Base-by-base conservation (phyloP, 139 green algal genomes). In the Chlorella vulgaris region DNA sequence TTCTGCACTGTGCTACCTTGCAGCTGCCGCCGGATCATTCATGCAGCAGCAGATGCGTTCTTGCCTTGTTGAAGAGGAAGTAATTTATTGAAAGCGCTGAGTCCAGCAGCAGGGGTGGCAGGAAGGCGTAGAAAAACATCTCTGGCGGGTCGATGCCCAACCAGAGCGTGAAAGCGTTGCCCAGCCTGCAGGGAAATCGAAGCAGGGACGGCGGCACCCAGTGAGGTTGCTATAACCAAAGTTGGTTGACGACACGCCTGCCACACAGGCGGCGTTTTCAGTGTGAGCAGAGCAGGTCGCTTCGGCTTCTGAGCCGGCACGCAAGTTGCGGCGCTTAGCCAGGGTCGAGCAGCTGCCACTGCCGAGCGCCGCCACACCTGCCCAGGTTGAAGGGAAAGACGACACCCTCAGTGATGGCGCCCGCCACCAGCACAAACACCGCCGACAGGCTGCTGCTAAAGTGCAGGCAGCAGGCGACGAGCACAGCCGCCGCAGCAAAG, bases 41-140 rank as follows among this genome's bases (percentile, higher is more conserved):
- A n/a, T n/a, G n/a, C n/a, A n/a, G n/a, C n/a, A n/a, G n/a, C n/a
- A n/a, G n/a, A n/a, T n/a, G n/a, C 47, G 47, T 58, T 10, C 47
- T 58, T 29, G 91, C 92, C 91, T 96, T 95, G 8, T 91, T 91
- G 76, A 97, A 93, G 58, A 96, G 84, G 84, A 93, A 97, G 69
- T 91, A 96, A 80, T 97, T 92, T 3, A 97, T 94, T 8, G 83
- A 71, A 1, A 88, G 83, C 13, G 83, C 83, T 7, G 83, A 70
- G 58, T 90, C 86, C 55, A 88, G 66, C 50, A 90, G 81, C 63
- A 90, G 84, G 2, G 86, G 86, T 26, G 93, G 93, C 79, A 97
- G 87, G 84, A 97, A 97, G 42, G 74, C 87, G 74, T 92, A 96
- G 67, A 96, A 93, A 82, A 97, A 97, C 50, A 95, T 84, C 68